Percentiles rank a stretch among this genome's conserved stretches.
Conservation (phyloP, 495 filamentous ascomycete species). For the Penicillium arizonense region DNA sequence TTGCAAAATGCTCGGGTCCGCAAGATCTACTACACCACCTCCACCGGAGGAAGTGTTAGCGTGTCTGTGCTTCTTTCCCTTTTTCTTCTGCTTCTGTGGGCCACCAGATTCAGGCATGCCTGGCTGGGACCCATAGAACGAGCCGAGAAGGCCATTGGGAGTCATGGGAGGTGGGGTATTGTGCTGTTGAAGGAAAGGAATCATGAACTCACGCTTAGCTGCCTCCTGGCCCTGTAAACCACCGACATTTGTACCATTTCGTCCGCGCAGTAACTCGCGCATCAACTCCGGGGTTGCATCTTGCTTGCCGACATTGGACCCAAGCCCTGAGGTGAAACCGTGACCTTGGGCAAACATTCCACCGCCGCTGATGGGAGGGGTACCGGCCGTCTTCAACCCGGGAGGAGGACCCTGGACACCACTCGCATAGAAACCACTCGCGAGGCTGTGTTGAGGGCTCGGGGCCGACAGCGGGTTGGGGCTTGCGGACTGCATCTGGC, state of each 20-base stretch:
- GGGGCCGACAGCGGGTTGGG: conserved; percentile 59
- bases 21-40: conserved; percentile 98
- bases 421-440: conserved; percentile 50
- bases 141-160: conserved; percentile 82
- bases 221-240: conserved; percentile 69
- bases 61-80: conserved; percentile 99
- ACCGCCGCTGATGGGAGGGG: conserved; percentile 76
- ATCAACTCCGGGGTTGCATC: conserved; percentile 75
- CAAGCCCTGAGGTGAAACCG: conserved; percentile 70
- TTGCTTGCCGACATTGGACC: conserved; percentile 63
- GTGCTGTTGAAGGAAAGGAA: conserved; percentile 82
- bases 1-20: conserved; percentile 99
- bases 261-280: conserved; percentile 69
- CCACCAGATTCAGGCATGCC: conserved; percentile 77
- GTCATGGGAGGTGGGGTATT: conserved; percentile 83
- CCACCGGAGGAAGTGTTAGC: conserved; percentile 99
- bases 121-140: conserved; percentile 85
- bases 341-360: conserved; percentile 77
- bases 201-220: conserved; percentile 92
- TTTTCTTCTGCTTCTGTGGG: conserved; percentile 96
- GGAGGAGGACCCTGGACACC: conserved; percentile 88
- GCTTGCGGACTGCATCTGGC: conserved; percentile 77
- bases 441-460: conserved; percentile 44
- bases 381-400: conserved; percentile 90
- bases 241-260: conserved; percentile 55